Conservation (phyloP, 2,329 filamentous ascomycete genomes). For the Aspergillus sojae region DNA sequence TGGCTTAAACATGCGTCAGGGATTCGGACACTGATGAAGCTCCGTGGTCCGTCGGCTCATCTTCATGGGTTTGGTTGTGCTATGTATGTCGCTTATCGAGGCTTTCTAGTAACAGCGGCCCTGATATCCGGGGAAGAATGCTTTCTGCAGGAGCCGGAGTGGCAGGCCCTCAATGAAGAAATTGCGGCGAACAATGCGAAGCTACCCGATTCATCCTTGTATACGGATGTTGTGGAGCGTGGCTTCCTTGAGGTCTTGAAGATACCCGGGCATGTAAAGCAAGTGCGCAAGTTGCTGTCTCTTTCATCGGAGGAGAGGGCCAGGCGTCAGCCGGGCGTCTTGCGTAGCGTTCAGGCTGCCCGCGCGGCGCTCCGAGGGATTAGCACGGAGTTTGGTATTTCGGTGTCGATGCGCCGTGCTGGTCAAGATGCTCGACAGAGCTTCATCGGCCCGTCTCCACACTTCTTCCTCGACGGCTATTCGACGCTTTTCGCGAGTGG, state of each 20-base stretch:
- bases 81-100: conserved; percentile 39
- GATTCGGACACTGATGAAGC: conserved; percentile 35
- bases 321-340: conserved; percentile 15
- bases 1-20: conserved; percentile 43
- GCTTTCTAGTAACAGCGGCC: conserved; percentile 38
- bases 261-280: conserved; percentile 31
- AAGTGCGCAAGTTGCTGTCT: conserved; percentile 19
- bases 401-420: conserved; percentile 24
- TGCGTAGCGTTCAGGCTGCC: conserved; percentile 22
- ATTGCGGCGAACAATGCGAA: conserved; percentile 32
- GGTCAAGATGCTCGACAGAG: conserved; percentile 12
- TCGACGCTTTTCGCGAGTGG: conserved; percentile 23
- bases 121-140: conserved; percentile 36
- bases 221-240: conserved; percentile 33
- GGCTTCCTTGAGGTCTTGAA: conserved; percentile 31
- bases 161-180: conserved; percentile 33
- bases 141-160: conserved; percentile 39
- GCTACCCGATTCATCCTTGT: conserved; percentile 31
- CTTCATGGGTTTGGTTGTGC: conserved; percentile 38
- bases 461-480: conserved; percentile 27
- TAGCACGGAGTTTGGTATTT: conserved; percentile 29
- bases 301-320: conserved; percentile 10
- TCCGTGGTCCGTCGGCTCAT: conserved; percentile 36
- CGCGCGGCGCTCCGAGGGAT: conserved; percentile 28
- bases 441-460: conserved; percentile 27